Base-by-base conservation (phyloP, 495 filamentous ascomycete genomes). In the Neurospora sp. region DNA sequence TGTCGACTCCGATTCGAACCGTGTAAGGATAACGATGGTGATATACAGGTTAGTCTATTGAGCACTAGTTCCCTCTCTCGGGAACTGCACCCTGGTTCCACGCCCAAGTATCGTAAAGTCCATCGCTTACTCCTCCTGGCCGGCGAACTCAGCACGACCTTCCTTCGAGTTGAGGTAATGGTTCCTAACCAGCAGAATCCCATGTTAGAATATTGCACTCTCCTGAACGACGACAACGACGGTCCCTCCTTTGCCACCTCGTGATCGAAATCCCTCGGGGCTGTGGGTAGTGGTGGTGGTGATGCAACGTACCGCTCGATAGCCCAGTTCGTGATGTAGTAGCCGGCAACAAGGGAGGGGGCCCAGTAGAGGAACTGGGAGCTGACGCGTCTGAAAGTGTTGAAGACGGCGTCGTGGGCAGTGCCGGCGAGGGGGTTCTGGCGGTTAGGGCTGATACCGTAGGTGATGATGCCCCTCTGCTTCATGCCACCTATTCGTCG, bases 111-210 rank as follows among this genome's bases (percentile, higher is more conserved):
- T 66, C 54, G 46, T 70, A 40, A 44, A 27, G 40, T 40, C 20
- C 14, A 18, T 38, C 69, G 38, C 73, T 79, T 87, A 85, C 77
- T 88, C 84, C 74, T 85, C 84, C 18, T 78, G 79, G 10, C 81
- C 82, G 46, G 73, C 82, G 73, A 89, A 83, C 79, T 88, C 85
- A 71, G 88, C 84, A 74, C 93, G 92, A 62, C 94, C 94, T 54
- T 88, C 86, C 89, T 97, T 97, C 78, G 92, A 96, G 88, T 96
- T 96, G 77, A 96, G 86, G 85, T 91, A 96, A 79, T 96, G 88
- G 86, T 97, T 97, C 82, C 94, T 97, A 77, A 16, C 54, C 54
- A 37, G 14, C 54, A 66, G 14, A 66, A 18, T n/a, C 39, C 3
- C 42, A 70, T 71, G 76, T 78, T 59, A 81, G 74, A 62, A 75